Base-by-base conservation (phyloP, 495 filamentous ascomycete genomes). In the Penicillium simplicissimum region DNA sequence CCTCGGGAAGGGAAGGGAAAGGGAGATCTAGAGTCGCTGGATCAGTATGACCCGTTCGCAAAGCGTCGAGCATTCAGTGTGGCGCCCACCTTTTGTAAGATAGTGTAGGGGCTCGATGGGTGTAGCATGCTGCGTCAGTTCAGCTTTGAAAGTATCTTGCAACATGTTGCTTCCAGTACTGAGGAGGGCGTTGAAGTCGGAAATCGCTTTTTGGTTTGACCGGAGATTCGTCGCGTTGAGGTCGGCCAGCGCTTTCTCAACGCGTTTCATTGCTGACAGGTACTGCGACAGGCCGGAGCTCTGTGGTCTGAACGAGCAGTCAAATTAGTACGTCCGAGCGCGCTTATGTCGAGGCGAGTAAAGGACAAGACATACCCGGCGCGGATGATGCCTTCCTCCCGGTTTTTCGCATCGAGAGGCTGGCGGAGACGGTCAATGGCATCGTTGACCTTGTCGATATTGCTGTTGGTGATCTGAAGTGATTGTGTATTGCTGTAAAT, bases 401-500 rank as follows among this genome's bases (percentile, higher is more conserved):
- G 84, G 61, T 85, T 89, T 71, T 92, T 91, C 63, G 90, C 88
- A 73, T 97, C 93, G 54, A 92, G 87, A 8, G 95, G 95, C 64
- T 93, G 89, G 65, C 90, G 87, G 49, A 98, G 84, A 59, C 87
- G 86, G 42, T 97, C 92, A 63, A 98, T 97, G 31, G 93, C 91
- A 61, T 85, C 82, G 55, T 92, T 82, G 42, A 97, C 86, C 59
- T 85, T 82, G 66, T 97, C 93, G 68, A 99, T 93, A 70, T 98
- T 97, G 62, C 81, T 87, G 56, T 90, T 93, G 40, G 93, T 85
- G 23, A 85, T 83, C 71, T 97, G 96, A 6, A 97, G 84, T 38
- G 85, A 87, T 74, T 91, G 89, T 2, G 96, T 98, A 70, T 96
- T 96, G 67, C 90, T 92, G 72, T 93, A 93, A 31, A 98, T 88